phyloP scores from a whole-genome alignment of 805 yeast genomes.

The Groenewaldozyma tartarivorans region DNA sequence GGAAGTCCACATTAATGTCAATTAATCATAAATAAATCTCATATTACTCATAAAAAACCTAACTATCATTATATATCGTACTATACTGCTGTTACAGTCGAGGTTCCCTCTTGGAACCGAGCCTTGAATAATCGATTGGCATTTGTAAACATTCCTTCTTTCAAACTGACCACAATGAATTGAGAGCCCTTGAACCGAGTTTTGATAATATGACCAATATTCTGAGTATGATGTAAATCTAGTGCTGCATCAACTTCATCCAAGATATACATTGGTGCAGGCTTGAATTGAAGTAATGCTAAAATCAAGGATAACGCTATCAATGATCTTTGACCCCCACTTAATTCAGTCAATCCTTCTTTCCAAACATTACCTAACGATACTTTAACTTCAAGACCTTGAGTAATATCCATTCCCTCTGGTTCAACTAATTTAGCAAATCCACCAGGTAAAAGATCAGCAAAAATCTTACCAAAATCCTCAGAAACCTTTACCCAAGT shows the following conservation, averaged over 20 bases:
- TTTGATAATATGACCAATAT: conserved; percentile 92
- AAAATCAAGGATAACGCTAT: conserved; percentile 86
- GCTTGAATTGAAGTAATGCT: conserved; percentile 88
- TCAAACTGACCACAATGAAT: conserved; percentile 90
- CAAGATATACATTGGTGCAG: conserved; percentile 96
- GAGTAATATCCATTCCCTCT: conserved; percentile 72
- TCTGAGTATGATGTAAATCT: conserved; percentile 94
- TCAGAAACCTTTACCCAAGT: conserved; percentile 81
- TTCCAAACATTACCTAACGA: conserved; percentile 91
- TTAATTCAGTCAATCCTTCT: conserved; percentile 84
- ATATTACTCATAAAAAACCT: no score
- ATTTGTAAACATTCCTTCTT: conserved; percentile 97
- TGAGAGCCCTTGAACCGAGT: conserved; percentile 93
- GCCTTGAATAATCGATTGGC: conserved; percentile 93
- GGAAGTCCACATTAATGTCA: no score
- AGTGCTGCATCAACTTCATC: conserved; percentile 99
- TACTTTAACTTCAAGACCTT: conserved; percentile 86
- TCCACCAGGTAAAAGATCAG: conserved; percentile 80
- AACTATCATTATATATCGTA: no score
- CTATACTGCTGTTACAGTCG: conserved; percentile 49
- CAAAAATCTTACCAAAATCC: conserved; percentile 86
- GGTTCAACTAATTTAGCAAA: conserved; percentile 81
- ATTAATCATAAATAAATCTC: no score
- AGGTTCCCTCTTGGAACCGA: conserved; percentile 92
- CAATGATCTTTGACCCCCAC: conserved; percentile 95